Conservation (phyloP, 495 filamentous ascomycete genomes). For the Trichoderma erinaceum region DNA sequence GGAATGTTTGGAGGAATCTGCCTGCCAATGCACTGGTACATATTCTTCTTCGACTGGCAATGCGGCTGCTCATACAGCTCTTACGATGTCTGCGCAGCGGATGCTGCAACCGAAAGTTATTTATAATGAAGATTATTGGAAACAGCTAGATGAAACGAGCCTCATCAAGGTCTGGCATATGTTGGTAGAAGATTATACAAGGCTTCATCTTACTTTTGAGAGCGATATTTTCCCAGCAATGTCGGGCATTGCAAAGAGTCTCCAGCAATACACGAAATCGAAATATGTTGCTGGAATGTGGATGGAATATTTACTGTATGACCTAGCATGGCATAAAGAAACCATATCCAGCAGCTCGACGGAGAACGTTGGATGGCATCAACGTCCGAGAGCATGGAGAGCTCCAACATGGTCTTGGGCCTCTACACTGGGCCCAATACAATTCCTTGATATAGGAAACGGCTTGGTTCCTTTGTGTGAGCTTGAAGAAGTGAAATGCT, state of each 20-base stretch:
- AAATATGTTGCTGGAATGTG: conserved; percentile 22
- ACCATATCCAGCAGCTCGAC: not conserved
- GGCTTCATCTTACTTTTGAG: conserved; percentile 16
- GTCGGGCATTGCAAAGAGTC: conserved; percentile 18
- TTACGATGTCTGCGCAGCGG: not conserved
- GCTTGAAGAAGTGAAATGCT: conserved; percentile 16
- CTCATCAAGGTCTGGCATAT: conserved; percentile 16
- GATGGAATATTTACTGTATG: conserved; percentile 14
- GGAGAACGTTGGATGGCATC: not conserved
- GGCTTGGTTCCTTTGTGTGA: conserved; percentile 16
- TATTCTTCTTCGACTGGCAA: not conserved
- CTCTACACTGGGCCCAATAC: conserved; percentile 10
- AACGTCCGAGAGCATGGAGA: conserved; percentile 18
- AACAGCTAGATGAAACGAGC: not conserved
- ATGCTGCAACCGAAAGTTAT: conserved; percentile 15
- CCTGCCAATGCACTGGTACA: conserved; percentile 20
- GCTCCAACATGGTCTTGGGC: conserved; percentile 27
- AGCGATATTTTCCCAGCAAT: conserved; percentile 23
- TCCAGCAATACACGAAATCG: not conserved
- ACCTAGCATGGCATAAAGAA: conserved; percentile 19
- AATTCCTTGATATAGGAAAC: not conserved
- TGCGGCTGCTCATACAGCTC: not conserved
- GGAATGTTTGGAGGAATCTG: conserved; percentile 16
- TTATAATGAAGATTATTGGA: conserved; percentile 14
- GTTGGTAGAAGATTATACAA: conserved; percentile 20